Percentiles rank a stretch among this genome's conserved stretches.
These are phyloP conservation scores for Wallacemonas sp. DNA, from an alignment of 208 protist species.

Conservation along the genomic window DNA sequence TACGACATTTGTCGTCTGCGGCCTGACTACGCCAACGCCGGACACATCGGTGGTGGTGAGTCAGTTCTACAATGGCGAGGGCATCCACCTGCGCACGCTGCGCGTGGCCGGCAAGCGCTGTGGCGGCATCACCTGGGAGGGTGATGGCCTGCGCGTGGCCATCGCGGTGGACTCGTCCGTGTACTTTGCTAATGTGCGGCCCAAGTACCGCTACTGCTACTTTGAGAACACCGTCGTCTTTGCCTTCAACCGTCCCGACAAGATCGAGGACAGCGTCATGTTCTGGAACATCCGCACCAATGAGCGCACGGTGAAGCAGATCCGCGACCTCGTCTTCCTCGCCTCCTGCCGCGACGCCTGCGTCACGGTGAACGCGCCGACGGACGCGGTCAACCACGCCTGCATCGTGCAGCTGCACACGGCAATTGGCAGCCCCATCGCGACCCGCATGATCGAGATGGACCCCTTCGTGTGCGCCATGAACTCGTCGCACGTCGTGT, in stretches of 20 bases:
- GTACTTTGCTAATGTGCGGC: conserved; percentile 97
- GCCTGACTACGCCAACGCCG: conserved; percentile 38
- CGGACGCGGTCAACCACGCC: conserved; percentile 30
- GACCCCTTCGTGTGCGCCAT: conserved; percentile 89
- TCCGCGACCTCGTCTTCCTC: conserved; percentile 87
- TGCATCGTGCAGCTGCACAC: conserved; percentile 94
- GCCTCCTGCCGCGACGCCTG: conserved; percentile 81
- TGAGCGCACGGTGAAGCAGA: conserved; percentile 89
- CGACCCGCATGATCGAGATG: conserved; percentile 91
- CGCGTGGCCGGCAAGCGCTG: conserved; percentile 88
- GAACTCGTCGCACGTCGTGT: conserved; percentile 92
- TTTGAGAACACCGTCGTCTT: conserved; percentile 94
- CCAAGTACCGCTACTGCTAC: conserved; percentile 96
- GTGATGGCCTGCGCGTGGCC: conserved; percentile 92
- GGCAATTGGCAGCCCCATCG: conserved; percentile 94
- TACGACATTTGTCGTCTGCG: conserved; percentile 91
- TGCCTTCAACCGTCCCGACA: conserved; percentile 89
- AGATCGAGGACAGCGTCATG: conserved; percentile 92
- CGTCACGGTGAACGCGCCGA: conserved; percentile 84
- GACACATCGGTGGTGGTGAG: conserved; percentile 61
- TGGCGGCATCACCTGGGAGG: conserved; percentile 94
- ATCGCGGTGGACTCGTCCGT: conserved; percentile 95
- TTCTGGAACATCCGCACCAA: conserved; percentile 96
- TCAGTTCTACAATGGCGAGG: conserved; percentile 95
- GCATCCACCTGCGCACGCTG: conserved; percentile 92